phyloP scores from a whole-genome alignment of 768 basidiomycete genomes.

The Trametes punicea region DNA sequence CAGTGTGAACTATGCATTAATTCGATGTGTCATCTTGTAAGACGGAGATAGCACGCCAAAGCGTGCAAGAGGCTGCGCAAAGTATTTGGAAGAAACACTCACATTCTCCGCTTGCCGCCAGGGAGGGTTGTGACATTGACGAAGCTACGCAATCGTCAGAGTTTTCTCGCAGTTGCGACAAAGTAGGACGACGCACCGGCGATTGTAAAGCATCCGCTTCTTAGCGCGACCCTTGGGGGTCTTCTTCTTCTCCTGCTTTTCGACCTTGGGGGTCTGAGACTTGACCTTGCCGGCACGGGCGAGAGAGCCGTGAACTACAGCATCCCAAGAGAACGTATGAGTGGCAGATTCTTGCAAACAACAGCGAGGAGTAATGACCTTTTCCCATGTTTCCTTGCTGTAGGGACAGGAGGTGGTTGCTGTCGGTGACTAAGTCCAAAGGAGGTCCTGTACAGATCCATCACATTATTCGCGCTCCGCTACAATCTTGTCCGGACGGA shows the following conservation, averaged over 20 bases:
- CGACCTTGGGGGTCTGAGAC: conserved; percentile 97
- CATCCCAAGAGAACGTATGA: conserved; percentile 9
- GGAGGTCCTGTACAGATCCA: conserved; percentile 24
- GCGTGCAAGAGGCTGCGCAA: background rate
- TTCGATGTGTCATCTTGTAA: conserved; percentile 54
- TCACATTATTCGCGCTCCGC: conserved; percentile 7
- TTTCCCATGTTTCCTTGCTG: conserved; percentile 74
- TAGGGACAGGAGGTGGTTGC: conserved; percentile 38
- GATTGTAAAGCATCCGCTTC: conserved; percentile 93
- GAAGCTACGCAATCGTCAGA: conserved; percentile 49
- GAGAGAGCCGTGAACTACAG: conserved; percentile 94
- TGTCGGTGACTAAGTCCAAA: conserved; percentile 28
- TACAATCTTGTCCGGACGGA: background rate
- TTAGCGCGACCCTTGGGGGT: conserved; percentile 95
- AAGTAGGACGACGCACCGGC: conserved; percentile 55
- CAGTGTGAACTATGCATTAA: conserved; percentile 96
- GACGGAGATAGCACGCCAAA: conserved; percentile 6
- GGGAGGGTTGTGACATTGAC: conserved; percentile 90
- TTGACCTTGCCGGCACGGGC: conserved; percentile 99
- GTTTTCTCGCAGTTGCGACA: background rate
- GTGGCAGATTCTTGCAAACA: conserved; percentile 1
- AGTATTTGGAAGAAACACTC: conserved; percentile 40
- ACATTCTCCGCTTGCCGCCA: conserved; percentile 96
- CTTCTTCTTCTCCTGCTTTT: conserved; percentile 99
- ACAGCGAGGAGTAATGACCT: conserved; percentile 36